Evolutionary conservation across 345 rosid species (phyloP), one percentile per base, ranked within the genome.

Genomic region (Salix suchowensis): DNA sequence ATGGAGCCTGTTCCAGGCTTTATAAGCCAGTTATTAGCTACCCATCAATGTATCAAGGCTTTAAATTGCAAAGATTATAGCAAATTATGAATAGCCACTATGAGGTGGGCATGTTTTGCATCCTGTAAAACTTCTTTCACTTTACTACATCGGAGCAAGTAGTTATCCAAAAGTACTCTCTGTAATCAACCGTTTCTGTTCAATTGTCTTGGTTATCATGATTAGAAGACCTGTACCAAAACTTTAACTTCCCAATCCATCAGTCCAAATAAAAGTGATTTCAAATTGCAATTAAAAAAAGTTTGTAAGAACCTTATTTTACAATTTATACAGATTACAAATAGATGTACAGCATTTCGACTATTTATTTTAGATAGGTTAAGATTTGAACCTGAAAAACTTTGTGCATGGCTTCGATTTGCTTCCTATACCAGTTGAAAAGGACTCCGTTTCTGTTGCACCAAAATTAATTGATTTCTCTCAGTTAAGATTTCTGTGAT

Each of bases 381-480:
- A 86, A 86, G 92, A 90, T 88, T 84, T 81, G 89, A 91, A 91
- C 97, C 97, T 91, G 97, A 91, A 91, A 91, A 91, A 91, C 90
- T 91, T 91, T 90, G 97, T 90, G 97, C 97, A 91, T 83, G 97
- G 94, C 94, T 91, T 91, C 87, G 91, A 88, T 89, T 91, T 91
- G 97, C 94, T 91, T 89, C 96, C 93, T 91, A 91, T 85, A 91
- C 92, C 94, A 88, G 88, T 80, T 82, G 94, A 40, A 87, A 82
- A 78, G 89, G 88, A 84, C 89, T 91, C 94, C 92, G 78, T 81
- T 88, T 91, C 91, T 91, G 94, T 90, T 86, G 77, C 90, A 91
- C 79, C 84, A 88, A 58, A 85, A 91, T 90, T 91, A 89, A 86
- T 83, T 88, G 80, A 88, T 83, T 84, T 80, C 60, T 80, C 83